Evolutionary conservation across 2,329 filamentous ascomycete genomes (phyloP).

Genomic region (Myriosclerotinia curreyana): DNA sequence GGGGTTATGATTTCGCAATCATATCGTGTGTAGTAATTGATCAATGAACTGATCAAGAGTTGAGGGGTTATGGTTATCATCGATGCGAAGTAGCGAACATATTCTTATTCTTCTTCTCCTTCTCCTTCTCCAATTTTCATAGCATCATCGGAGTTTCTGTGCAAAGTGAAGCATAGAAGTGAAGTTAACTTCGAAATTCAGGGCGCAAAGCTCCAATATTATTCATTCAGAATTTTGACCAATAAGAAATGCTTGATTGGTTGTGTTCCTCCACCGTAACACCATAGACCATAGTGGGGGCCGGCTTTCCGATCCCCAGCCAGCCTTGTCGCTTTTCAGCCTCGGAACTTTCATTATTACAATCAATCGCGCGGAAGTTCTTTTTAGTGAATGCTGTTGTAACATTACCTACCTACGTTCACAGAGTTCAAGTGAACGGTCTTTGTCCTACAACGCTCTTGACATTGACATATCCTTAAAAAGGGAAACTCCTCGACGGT

Average conservation of each 20-base stretch:
- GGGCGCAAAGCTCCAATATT: constrained; percentile 15
- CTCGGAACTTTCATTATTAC: constrained; percentile 7
- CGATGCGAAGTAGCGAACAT: constrained; percentile 19
- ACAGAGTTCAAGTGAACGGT: not conserved
- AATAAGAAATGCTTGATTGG: constrained; percentile 23
- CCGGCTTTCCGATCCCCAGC: not conserved
- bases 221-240: constrained; percentile 18
- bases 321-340: constrained; percentile 22
- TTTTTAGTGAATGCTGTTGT: not conserved
- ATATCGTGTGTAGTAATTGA: constrained; percentile 27
- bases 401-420: not conserved
- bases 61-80: constrained; percentile 28
- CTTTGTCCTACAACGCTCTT: not conserved
- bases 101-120: not conserved
- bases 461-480: not conserved
- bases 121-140: not conserved
- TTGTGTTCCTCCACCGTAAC: constrained; percentile 15
- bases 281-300: not conserved
- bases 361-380: not conserved
- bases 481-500: not conserved
- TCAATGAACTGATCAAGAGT: constrained; percentile 22
- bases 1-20: constrained; percentile 30
- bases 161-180: not conserved
- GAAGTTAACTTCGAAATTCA: constrained; percentile 15
- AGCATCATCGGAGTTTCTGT: constrained; percentile 10